Evolutionary conservation across 2,329 filamentous ascomycete genomes (phyloP).

Genomic region (Trichoderma semiorbis): DNA sequence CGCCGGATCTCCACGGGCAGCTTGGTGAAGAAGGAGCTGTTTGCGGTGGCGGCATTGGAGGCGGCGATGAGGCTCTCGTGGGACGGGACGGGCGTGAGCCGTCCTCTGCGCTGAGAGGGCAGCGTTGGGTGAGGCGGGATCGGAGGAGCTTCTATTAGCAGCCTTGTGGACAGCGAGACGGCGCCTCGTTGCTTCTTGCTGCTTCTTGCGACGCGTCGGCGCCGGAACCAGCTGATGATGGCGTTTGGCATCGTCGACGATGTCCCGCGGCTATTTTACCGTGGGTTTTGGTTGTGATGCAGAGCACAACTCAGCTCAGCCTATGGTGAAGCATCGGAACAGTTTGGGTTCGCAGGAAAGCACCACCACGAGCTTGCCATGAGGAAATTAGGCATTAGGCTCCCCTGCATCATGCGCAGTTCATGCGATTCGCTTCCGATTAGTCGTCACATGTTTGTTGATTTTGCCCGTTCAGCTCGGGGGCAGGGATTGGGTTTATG

Average conservation of each 20-base stretch:
- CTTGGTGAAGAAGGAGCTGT: slow-evolving; percentile 29
- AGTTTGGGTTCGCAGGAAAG: not conserved
- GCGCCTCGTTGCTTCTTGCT: not conserved
- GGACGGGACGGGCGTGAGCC: slow-evolving; percentile 15
- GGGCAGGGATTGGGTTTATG: slow-evolving; percentile 2
- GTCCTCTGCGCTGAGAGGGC: slow-evolving; percentile 1
- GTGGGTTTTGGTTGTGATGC: not conserved
- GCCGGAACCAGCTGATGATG: slow-evolving; percentile 14
- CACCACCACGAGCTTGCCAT: not conserved
- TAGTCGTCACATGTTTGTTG: slow-evolving; percentile 12
- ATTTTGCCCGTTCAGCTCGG: slow-evolving; percentile 1
- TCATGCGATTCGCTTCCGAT: slow-evolving; percentile 9
- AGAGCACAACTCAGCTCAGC: not conserved
- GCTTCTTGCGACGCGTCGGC: slow-evolving; percentile 3
- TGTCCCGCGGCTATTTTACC: not conserved
- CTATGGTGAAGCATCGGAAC: not conserved
- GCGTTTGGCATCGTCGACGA: slow-evolving; percentile 13
- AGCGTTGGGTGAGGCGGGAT: slow-evolving; percentile 13
- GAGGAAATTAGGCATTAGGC: slow-evolving; percentile 3
- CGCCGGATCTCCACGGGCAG: slow-evolving; percentile 35
- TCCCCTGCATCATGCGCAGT: slow-evolving; percentile 14
- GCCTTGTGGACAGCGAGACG: not conserved
- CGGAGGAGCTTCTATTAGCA: not conserved
- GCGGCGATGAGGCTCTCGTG: slow-evolving; percentile 3
- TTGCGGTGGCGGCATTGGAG: not conserved